A percentile compares a stretch with the other conserved stretches of the same genome.
phyloP scores from a whole-genome alignment of 371 early-diverging fungal species.

The Mucor mucedo region DNA sequence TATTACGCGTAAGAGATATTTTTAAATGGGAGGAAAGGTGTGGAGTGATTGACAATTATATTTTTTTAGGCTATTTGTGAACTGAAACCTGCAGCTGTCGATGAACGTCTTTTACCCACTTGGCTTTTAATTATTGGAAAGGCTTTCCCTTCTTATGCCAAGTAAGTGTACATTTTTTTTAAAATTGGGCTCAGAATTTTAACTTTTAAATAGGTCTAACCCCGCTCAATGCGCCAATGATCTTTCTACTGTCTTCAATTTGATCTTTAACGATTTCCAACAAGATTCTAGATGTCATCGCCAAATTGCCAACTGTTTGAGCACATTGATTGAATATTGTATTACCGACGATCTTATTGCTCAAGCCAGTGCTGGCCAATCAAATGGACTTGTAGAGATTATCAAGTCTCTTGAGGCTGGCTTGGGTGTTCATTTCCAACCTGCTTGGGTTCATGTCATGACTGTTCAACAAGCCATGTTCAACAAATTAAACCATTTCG shows the following conservation, averaged over 20 bases:
- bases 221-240: slow-evolving; percentile 57
- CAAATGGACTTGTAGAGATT: slow-evolving; percentile 53
- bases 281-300: slow-evolving; percentile 57
- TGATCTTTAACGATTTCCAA: slow-evolving; percentile 78
- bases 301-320: slow-evolving; percentile 71
- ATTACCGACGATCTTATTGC: slow-evolving; percentile 73
- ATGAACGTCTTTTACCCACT: slow-evolving; percentile 78
- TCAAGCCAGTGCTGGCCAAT: slow-evolving; percentile 44
- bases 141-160: slow-evolving; percentile 72
- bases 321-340: slow-evolving; percentile 70
- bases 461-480: slow-evolving; percentile 77
- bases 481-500: slow-evolving; percentile 67
- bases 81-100: slow-evolving; percentile 85
- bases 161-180: slow-evolving; percentile 36
- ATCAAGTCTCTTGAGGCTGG: slow-evolving; percentile 62
- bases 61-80: slow-evolving; percentile 69
- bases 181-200: not conserved
- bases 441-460: slow-evolving; percentile 85
- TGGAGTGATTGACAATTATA: not conserved
- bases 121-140: slow-evolving; percentile 85
- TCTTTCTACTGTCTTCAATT: slow-evolving; percentile 70
- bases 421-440: slow-evolving; percentile 76
- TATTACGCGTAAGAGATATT: slow-evolving; percentile 39
- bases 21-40: slow-evolving; percentile 30
- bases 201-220: slow-evolving; percentile 35